Evolutionary conservation across 2,329 filamentous ascomycete species (phyloP).

Genomic region (Ceratocystis colombiana): DNA sequence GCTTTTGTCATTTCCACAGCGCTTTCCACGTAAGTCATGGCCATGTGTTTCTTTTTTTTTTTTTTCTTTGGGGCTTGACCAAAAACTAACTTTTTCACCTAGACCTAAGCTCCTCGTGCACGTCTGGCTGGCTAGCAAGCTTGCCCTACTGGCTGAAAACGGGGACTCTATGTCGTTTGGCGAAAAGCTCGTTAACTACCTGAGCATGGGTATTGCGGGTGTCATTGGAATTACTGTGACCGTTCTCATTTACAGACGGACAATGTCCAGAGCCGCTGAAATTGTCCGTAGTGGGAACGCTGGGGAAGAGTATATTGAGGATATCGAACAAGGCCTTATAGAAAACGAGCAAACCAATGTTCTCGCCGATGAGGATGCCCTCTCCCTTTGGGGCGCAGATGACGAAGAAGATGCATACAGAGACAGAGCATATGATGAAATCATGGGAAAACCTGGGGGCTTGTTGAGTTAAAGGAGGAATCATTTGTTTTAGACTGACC

Average conservation of each 20-base stretch:
- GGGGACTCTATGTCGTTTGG: conserved; percentile 70
- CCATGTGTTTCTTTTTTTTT: no score
- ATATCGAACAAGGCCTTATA: conserved; percentile 37
- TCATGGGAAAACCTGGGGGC: conserved; percentile 25
- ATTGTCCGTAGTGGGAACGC: conserved; percentile 38
- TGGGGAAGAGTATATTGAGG: conserved; percentile 31
- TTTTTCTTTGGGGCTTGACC: no score
- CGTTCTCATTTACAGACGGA: conserved; percentile 70
- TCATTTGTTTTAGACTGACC: not conserved
- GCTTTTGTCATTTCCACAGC: conserved; percentile 75
- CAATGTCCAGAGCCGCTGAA: conserved; percentile 52
- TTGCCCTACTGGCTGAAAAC: conserved; percentile 73
- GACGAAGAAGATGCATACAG: conserved; percentile 27
- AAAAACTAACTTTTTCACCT: conserved; percentile 19
- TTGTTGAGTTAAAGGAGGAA: conserved; percentile 13
- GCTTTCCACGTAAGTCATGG: conserved; percentile 46
- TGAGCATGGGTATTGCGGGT: conserved; percentile 63
- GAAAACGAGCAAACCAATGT: conserved; percentile 45
- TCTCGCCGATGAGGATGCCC: conserved; percentile 51
- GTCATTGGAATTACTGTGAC: conserved; percentile 65
- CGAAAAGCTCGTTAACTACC: conserved; percentile 74
- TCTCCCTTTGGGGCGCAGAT: conserved; percentile 46
- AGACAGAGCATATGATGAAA: conserved; percentile 24
- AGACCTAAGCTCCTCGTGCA: conserved; percentile 82
- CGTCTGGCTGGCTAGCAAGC: conserved; percentile 77